These are phyloP conservation scores for Punctularia strigosozonata DNA, from an alignment of 768 basidiomycete species.

Conservation along the genomic window DNA sequence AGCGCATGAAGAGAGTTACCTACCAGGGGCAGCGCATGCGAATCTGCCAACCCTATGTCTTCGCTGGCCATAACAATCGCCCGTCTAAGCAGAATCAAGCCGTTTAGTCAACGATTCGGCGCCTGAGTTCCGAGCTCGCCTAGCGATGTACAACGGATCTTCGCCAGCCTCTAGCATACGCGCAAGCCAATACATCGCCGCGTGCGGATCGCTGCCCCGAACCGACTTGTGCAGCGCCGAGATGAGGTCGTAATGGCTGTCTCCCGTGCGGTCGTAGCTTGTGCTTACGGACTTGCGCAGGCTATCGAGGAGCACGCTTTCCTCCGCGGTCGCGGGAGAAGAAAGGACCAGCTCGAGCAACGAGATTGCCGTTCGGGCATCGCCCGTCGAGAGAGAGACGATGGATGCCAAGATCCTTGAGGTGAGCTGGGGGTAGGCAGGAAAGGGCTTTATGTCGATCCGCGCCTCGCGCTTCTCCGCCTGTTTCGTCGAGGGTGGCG, in stretches of 20 bases:
- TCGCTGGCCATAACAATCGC: constrained; percentile 78
- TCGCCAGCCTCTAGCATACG: constrained; percentile 75
- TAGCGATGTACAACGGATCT: constrained; percentile 67
- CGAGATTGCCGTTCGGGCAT: constrained; percentile 69
- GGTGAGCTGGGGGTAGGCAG: constrained; percentile 29
- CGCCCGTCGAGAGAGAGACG: constrained; percentile 46
- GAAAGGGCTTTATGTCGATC: constrained; percentile 10
- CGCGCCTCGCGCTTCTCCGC: no score
- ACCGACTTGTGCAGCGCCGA: constrained; percentile 78
- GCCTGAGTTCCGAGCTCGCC: no score
- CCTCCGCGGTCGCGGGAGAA: constrained; percentile 26
- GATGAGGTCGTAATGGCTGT: constrained; percentile 72
- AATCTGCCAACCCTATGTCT: constrained; percentile 75
- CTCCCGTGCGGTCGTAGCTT: constrained; percentile 68
- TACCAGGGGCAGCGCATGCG: constrained; percentile 64
- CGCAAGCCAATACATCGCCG: constrained; percentile 83
- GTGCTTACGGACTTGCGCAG: constrained; percentile 53
- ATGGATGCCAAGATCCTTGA: constrained; percentile 35
- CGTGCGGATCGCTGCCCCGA: constrained; percentile 63
- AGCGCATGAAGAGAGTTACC: constrained; percentile 11
- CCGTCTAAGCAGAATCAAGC: no score
- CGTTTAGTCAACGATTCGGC: no score
- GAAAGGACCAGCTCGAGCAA: constrained; percentile 60
- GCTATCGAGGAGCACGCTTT: constrained; percentile 38
- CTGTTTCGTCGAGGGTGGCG: no score